These are phyloP conservation scores for Pleurotus sapidus DNA, from an alignment of 768 basidiomycete genomes.

Conservation along the genomic window DNA sequence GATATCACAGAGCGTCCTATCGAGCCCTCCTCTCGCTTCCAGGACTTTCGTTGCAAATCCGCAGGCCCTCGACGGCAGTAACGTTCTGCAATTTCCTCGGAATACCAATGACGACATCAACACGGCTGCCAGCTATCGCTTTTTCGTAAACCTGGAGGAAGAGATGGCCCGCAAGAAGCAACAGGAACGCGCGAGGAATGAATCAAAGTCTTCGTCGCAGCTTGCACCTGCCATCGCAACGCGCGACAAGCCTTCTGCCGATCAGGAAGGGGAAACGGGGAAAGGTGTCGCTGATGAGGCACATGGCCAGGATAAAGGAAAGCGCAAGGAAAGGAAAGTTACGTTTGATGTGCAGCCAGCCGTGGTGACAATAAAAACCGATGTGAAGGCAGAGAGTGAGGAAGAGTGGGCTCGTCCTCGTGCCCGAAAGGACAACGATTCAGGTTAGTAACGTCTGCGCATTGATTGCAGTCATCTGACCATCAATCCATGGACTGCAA, in stretches of 20 bases:
- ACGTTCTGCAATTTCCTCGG: constrained; percentile 35
- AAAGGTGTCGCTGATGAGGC: constrained; percentile 19
- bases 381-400: constrained; percentile 28
- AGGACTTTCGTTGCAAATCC: constrained; percentile 2
- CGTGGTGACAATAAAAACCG: constrained; percentile 42
- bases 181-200: constrained; percentile 17
- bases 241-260: constrained; percentile 8
- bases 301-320: constrained; percentile 36
- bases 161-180: constrained; percentile 31
- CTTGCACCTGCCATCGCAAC: constrained; percentile 14
- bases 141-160: constrained; percentile 40
- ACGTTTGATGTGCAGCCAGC: constrained; percentile 70
- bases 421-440: constrained; percentile 24
- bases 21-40: neutral
- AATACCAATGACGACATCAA: constrained; percentile 38
- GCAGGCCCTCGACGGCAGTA: constrained; percentile 23
- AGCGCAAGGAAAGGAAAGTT: constrained; percentile 68
- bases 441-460: constrained; percentile 37
- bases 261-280: constrained; percentile 12
- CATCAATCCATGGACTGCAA: neutral
- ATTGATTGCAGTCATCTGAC: neutral
- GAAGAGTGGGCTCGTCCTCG: constrained; percentile 21
- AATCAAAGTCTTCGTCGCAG: constrained; percentile 11
- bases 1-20: constrained; percentile 1
- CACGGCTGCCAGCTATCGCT: constrained; percentile 43